Conservation (phyloP, 345 rosid species). For the Camelina sativa region DNA sequence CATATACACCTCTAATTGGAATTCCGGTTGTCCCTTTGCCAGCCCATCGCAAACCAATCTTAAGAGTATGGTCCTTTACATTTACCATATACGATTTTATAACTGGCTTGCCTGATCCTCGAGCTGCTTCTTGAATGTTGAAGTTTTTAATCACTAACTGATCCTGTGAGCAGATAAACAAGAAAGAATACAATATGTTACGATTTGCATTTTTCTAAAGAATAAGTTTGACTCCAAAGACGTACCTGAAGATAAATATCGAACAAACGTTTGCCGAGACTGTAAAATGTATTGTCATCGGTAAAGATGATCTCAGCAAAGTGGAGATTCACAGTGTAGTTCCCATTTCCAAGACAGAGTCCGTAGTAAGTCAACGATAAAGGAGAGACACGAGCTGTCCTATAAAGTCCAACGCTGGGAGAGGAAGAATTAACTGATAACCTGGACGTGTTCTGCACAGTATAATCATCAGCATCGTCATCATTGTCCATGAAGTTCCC, state of each 20-base stretch:
- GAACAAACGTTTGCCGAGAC: constrained; percentile 75
- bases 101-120: constrained; percentile 58
- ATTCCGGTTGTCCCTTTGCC: constrained; percentile 80
- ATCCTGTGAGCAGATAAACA: constrained; percentile 46
- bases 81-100: constrained; percentile 43
- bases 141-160: constrained; percentile 61
- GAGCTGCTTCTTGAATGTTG: constrained; percentile 64
- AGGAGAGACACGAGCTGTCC: constrained; percentile 74
- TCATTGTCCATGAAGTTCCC: constrained; percentile 88
- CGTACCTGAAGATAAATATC: constrained; percentile 83
- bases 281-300: constrained; percentile 53
- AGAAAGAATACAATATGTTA: background rate
- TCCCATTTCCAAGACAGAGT: constrained; percentile 73
- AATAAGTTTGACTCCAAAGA: background rate
- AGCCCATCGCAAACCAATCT: constrained; percentile 77
- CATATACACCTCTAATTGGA: constrained; percentile 70
- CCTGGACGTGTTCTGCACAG: constrained; percentile 54
- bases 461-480: constrained; percentile 63
- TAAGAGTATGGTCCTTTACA: constrained; percentile 52
- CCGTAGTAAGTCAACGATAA: constrained; percentile 84
- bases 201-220: background rate
- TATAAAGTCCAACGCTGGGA: constrained; percentile 50
- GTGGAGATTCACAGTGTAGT: constrained; percentile 80
- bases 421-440: constrained; percentile 52
- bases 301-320: constrained; percentile 80